A percentile compares a stretch with the other conserved stretches of the same genome.
Evolutionary conservation across 129 eudicot genomes (phyloP).

Genomic region (Sambucus nigra): DNA sequence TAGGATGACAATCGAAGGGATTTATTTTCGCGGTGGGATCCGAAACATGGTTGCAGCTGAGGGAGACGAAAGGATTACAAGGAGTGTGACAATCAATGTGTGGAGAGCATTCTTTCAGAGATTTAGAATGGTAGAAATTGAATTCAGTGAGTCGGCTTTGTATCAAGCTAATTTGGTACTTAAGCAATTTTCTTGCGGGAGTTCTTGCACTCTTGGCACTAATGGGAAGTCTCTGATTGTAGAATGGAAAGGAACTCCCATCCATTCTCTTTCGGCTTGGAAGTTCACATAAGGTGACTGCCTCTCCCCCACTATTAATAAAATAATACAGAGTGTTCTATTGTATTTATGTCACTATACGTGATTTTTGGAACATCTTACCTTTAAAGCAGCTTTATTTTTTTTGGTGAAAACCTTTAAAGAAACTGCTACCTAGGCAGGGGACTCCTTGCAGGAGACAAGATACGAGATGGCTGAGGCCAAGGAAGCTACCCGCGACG

Average conservation of each 20-base stretch:
- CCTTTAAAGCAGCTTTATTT: no score
- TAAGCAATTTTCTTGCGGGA: slow-evolving; percentile 31
- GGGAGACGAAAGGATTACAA: slow-evolving; percentile 32
- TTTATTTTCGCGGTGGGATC: slow-evolving; percentile 39
- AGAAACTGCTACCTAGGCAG: no score
- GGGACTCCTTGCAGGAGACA: no score
- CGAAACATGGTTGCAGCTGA: slow-evolving; percentile 40
- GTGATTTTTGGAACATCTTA: no score
- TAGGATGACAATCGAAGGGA: slow-evolving; percentile 33
- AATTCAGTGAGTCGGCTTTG: slow-evolving; percentile 39
- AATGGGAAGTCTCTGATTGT: slow-evolving; percentile 47
- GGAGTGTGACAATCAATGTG: slow-evolving; percentile 39
- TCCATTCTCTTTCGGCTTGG: slow-evolving; percentile 64
- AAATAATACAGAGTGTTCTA: background rate
- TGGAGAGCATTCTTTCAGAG: slow-evolving; percentile 54
- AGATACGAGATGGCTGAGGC: no score
- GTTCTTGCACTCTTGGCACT: slow-evolving; percentile 28
- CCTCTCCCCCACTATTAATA: background rate
- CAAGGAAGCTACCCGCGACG: no score
- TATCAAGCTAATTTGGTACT: slow-evolving; percentile 48
- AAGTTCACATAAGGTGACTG: slow-evolving; percentile 23
- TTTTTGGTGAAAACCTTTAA: no score
- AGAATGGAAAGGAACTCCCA: slow-evolving; percentile 76
- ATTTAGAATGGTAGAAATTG: slow-evolving; percentile 51
- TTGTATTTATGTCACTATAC: background rate